Base-by-base conservation (phyloP, 2,329 filamentous ascomycete species). In the Colletotrichum sp. region DNA sequence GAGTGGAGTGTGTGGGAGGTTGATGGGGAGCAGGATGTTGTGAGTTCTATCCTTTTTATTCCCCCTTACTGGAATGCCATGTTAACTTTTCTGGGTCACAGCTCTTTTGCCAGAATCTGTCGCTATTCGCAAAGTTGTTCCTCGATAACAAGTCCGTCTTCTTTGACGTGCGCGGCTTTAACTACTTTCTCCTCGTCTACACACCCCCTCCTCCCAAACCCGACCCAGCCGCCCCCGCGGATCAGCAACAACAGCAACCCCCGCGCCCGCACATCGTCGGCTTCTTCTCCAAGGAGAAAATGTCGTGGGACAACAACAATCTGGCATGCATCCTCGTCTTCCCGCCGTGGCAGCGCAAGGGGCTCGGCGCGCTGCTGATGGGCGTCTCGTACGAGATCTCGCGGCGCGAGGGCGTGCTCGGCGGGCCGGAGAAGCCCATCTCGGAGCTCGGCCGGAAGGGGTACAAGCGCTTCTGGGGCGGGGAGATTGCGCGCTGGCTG, bases 271-370 rank as follows among this genome's bases (percentile, higher is more conserved):
- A 93, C 81, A 93, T 98, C 34, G 92, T 96, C 2, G 97, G 97
- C n/a, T 99, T 99, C 89, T 99, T 99, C 87, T 98, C 95, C 78
- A 99, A 99, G 83, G 97, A 99, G 85, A 99, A 99, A 84, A 94
- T 98, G 89, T 98, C 95, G 5, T 99, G 97, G 96, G 97, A 99
- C 81, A 96, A 96, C 81, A 99, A 99, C 85, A 99, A 99, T 79
- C 90, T 99, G 7, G 97, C 97, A 1, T 99, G 97, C 83, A 99
- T 99, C 80, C 89, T 99, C 8, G 91, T 99, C 18, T 99, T 99
- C 81, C 97, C 97, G 2, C 97, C 97, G 0, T 99, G 96, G 92
- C 96, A 99, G 85, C 93, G 94, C 78, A 96, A 95, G 79, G 96
- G 96, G 2, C 90, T 99, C 1, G 97, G 97, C 0, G 93, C 95